phyloP scores from a whole-genome alignment of 768 basidiomycete genomes.

The Tylopilus rubrobrunneus region DNA sequence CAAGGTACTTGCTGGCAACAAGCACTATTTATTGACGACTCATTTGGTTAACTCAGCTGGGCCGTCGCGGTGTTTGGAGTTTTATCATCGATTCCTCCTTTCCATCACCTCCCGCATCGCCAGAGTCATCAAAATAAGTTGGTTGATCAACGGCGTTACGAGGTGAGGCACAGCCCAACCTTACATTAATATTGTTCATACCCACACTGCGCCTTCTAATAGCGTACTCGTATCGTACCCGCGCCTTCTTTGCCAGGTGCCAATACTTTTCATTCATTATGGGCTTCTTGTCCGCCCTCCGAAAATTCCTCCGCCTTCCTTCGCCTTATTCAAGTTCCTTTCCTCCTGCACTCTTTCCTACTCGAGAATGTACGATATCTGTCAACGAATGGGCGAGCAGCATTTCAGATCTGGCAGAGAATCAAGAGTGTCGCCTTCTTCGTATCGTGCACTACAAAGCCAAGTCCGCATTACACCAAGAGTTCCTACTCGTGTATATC shows the following conservation, averaged over 20 bases:
- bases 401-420: background rate
- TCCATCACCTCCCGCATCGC: no score
- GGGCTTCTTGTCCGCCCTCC: background rate
- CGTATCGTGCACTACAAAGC: constrained; percentile 5
- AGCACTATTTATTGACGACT: no score
- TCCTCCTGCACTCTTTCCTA: constrained; percentile 1
- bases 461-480: background rate
- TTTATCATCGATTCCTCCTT: no score
- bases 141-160: no score
- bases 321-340: background rate
- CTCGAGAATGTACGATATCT: background rate
- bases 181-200: no score
- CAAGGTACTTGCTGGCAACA: no score
- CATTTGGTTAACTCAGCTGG: no score
- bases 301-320: background rate
- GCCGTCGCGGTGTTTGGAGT: no score
- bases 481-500: constrained; percentile 1
- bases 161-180: no score
- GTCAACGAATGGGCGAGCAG: background rate
- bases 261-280: background rate
- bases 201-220: no score
- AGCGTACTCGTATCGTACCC: no score
- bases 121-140: no score
- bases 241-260: background rate
- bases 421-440: background rate